phyloP scores from a whole-genome alignment of 148 eudicot genomes.

The Camellia sinensis region DNA sequence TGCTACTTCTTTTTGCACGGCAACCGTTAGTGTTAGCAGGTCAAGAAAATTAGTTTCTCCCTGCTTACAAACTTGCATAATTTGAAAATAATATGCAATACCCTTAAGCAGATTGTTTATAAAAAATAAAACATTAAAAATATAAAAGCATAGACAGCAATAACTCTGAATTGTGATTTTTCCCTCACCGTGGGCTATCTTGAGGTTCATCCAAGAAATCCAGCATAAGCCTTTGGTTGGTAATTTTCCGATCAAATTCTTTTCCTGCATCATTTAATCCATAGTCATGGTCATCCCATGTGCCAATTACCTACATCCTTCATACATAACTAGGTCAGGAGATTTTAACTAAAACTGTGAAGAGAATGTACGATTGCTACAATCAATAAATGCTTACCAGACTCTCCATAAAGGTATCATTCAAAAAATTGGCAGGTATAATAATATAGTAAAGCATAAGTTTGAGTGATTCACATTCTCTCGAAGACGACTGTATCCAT shows the following conservation, averaged over 20 bases:
- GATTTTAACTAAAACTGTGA: not conserved
- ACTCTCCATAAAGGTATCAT: not conserved
- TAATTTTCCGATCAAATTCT: conserved; percentile 48
- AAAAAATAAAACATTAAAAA: not conserved
- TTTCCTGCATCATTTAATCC: conserved; percentile 82
- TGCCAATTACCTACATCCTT: conserved; percentile 56
- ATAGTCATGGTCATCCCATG: conserved; percentile 86
- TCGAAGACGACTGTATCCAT: conserved; percentile 44
- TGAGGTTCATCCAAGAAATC: conserved; percentile 75
- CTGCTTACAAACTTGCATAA: not conserved
- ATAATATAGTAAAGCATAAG: not conserved
- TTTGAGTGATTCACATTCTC: conserved; percentile 28
- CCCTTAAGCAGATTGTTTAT: conserved; percentile 3
- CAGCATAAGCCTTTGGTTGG: conserved; percentile 59
- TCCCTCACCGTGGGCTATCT: conserved; percentile 56
- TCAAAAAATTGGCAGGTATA: not conserved
- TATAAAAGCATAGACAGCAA: not conserved
- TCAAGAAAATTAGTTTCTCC: not conserved
- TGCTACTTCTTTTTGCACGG: not conserved
- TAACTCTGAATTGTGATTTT: not conserved
- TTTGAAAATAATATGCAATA: not conserved
- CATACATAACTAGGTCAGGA: not conserved
- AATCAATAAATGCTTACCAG: conserved; percentile 3
- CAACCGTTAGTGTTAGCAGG: not conserved
- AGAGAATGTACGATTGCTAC: not conserved